A percentile compares a stretch with the other conserved stretches of the same genome.
Conservation (phyloP, 345 rosid species). For the Eucalyptus urophylla region DNA sequence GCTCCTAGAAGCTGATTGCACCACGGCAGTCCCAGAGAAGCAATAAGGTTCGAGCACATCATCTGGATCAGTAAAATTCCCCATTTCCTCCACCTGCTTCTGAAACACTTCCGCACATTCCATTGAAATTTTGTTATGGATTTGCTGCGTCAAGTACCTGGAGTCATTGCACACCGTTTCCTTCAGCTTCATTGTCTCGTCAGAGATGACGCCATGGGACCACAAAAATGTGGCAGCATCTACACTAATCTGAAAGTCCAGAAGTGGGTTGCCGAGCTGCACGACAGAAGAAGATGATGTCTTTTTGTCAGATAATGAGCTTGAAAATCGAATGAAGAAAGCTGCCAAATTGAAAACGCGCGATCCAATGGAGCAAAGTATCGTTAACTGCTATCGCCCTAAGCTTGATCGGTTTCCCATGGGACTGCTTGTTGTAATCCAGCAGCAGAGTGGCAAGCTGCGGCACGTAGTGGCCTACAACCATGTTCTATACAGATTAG, state of each 20-base stretch:
- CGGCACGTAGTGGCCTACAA: slow-evolving; percentile 21
- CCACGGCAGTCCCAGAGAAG: background rate
- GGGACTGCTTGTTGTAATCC: slow-evolving; percentile 16
- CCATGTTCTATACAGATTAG: background rate
- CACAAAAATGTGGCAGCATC: slow-evolving; percentile 14
- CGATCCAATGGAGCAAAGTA: background rate
- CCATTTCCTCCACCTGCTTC: background rate
- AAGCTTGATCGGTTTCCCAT: slow-evolving; percentile 6
- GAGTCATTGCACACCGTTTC: slow-evolving; percentile 19
- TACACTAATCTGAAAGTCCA: slow-evolving; percentile 11
- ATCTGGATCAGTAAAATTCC: background rate
- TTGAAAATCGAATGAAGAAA: background rate
- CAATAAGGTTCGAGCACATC: background rate
- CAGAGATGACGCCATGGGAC: slow-evolving; percentile 27
- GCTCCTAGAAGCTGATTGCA: background rate
- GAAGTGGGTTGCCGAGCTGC: slow-evolving; percentile 30
- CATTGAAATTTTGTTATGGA: background rate
- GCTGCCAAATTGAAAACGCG: background rate
- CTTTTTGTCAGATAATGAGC: background rate
- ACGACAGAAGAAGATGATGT: background rate
- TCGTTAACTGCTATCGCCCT: slow-evolving; percentile 12
- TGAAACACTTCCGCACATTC: background rate
- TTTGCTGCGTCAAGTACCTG: background rate
- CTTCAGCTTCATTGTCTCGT: slow-evolving; percentile 10
- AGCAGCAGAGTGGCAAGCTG: slow-evolving; percentile 15